Evolutionary conservation across 306 rosid species (phyloP).

Genomic region (Prinsepia uniflora): DNA sequence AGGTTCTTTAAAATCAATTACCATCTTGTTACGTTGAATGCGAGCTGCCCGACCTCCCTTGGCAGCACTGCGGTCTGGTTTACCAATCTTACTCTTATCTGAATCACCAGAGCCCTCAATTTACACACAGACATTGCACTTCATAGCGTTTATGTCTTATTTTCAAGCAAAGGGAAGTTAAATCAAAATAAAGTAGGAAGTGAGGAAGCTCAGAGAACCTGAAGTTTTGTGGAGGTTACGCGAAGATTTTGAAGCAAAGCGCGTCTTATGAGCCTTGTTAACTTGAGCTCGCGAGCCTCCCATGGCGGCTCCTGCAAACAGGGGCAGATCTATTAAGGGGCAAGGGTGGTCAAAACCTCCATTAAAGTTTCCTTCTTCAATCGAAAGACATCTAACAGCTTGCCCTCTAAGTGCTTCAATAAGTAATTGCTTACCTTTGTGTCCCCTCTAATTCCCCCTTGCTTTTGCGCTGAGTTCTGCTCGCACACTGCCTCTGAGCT

Average conservation of each 20-base stretch:
- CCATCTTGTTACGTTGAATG: constrained; percentile 78
- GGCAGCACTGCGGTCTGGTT: constrained; percentile 49
- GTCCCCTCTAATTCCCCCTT: no score
- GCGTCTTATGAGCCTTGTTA: constrained; percentile 71
- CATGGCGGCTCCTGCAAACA: constrained; percentile 32
- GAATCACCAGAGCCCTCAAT: constrained; percentile 16
- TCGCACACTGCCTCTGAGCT: no score
- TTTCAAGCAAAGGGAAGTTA: not conserved
- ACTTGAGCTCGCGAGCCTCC: constrained; percentile 60
- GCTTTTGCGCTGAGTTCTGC: no score
- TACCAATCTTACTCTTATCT: constrained; percentile 48
- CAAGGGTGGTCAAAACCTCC: no score
- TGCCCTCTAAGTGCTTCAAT: no score
- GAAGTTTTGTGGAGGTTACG: constrained; percentile 65
- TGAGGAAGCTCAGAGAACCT: constrained; percentile 29
- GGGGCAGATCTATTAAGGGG: no score
- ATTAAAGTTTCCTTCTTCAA: no score
- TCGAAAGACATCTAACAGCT: no score
- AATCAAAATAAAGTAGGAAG: not conserved
- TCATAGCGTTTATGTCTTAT: not conserved
- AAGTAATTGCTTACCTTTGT: no score
- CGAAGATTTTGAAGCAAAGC: constrained; percentile 70
- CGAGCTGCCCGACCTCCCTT: constrained; percentile 81
- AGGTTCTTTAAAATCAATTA: constrained; percentile 16
- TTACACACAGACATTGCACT: not conserved